Percentiles rank a stretch among this genome's conserved stretches.
Conservation (phyloP, 2,329 filamentous ascomycete species). For the Aspergillus brasiliensis region DNA sequence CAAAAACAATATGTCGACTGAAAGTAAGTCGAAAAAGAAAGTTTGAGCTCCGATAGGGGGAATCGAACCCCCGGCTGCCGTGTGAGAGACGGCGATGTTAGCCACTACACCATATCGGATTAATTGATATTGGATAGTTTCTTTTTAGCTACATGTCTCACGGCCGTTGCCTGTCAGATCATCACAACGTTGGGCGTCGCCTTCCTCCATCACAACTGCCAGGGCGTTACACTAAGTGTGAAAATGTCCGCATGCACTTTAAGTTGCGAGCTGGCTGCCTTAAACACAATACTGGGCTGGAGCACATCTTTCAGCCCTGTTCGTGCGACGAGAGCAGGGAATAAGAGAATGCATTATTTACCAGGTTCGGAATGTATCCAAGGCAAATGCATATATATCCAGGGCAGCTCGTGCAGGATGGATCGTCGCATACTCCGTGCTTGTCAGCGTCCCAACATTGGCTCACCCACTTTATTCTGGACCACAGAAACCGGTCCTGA, state of each 20-base stretch:
- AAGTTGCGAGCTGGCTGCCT: not conserved
- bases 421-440: not conserved
- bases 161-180: not conserved
- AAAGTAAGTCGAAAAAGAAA: too few species aligned
- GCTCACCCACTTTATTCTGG: not conserved
- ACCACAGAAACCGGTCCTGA: not conserved
- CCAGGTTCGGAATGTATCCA: not conserved
- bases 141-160: not conserved
- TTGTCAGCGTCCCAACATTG: not conserved
- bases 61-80: constrained; percentile 22
- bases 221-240: not conserved
- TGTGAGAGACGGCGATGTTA: constrained; percentile 11
- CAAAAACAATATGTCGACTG: not conserved
- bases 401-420: constrained; percentile 1
- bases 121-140: not conserved
- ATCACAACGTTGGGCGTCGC: not conserved
- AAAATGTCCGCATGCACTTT: not conserved
- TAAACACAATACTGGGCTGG: not conserved
- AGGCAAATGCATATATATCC: not conserved
- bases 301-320: not conserved
- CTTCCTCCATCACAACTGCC: not conserved
- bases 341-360: not conserved
- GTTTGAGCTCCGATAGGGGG: constrained; percentile 13
- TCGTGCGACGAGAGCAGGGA: not conserved
- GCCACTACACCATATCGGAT: constrained; percentile 4